phyloP scores from a whole-genome alignment of 169 alveolate species.

The Plasmodium gallinaceum region DNA sequence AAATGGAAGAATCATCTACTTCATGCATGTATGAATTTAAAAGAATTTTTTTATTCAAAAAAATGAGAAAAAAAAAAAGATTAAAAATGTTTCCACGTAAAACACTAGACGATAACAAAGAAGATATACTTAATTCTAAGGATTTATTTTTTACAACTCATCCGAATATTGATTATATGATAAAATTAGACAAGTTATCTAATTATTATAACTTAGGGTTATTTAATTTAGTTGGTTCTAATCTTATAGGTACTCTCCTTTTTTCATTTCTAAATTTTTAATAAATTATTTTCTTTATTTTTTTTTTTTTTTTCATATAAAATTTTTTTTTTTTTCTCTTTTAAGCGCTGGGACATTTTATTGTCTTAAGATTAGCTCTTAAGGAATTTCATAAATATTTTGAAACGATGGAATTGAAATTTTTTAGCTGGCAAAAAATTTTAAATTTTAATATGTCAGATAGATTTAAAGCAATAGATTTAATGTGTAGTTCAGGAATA shows the following conservation, averaged over 20 bases:
- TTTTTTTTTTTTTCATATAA: neutral
- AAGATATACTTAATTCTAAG: neutral
- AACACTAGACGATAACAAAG: neutral
- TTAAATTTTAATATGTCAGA: conserved; percentile 26
- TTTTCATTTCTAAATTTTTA: neutral
- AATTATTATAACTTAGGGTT: conserved; percentile 2
- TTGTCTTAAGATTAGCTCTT: conserved; percentile 16
- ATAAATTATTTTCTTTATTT: neutral
- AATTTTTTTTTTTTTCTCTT: neutral
- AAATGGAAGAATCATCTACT: neutral
- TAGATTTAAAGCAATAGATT: conserved; percentile 31
- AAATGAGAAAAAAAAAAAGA: neutral
- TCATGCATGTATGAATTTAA: neutral
- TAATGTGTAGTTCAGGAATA: conserved; percentile 29
- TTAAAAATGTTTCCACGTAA: neutral
- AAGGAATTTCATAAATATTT: conserved; percentile 27
- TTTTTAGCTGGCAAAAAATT: conserved; percentile 4
- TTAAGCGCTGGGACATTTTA: conserved; percentile 47
- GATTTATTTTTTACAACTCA: conserved; percentile 27
- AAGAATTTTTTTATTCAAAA: neutral
- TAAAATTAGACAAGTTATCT: conserved; percentile 7
- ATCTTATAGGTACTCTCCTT: conserved; percentile 11
- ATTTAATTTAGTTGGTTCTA: conserved; percentile 8
- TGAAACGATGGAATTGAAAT: conserved; percentile 4
- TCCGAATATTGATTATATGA: neutral